Evolutionary conservation across 2,329 filamentous ascomycete genomes (phyloP), one percentile per base, ranked within the genome.

Genomic region (Apiospora koreana): DNA sequence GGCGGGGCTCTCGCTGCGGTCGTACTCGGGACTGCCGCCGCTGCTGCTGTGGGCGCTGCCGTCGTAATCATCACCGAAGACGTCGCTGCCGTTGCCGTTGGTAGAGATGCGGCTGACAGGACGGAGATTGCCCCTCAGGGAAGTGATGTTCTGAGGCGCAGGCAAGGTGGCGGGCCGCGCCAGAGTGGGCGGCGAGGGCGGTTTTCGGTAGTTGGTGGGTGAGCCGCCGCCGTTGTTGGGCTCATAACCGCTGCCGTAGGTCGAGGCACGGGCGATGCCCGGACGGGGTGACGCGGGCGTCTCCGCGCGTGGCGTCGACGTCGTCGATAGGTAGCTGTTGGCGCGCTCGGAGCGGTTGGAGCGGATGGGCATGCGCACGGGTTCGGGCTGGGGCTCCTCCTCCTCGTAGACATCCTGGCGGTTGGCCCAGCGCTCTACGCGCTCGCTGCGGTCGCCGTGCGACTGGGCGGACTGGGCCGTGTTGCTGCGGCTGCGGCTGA

Each of bases 1-100:
- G 2, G 87, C 85, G 0, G 87, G 87, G 74, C 87, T 89, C 70
- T 86, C 81, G 74, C 85, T 86, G 69, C 85, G 84, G 64, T 86
- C 84, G 25, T 83, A 86, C 69, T 86, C 84, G 0, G 86, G 85
- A 45, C 86, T 88, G 48, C 83, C 85, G 72, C 85, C 85, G 72
- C 84, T 85, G 73, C 85, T 86, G 9, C 79, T 79, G 12, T 83
- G 86, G 9, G 80, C 79, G 10, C 83, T 86, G 69, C 83, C 86
- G 69, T 86, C 83, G 72, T 88, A 86, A 65, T 84, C 86, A 71
- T 86, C 83, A 35, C 79, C 82, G 72, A 86, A 87, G 2, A 85
- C 81, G 70, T 87, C 85, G 64, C 28, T 43, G 64, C 14, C 12
- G 38, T 43, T 42, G 65, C 76, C 72, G 62, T 75, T 82, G 0